Base-by-base conservation (phyloP, 176 grass and related monocot genomes). In the maize (Zea mays) region DNA sequence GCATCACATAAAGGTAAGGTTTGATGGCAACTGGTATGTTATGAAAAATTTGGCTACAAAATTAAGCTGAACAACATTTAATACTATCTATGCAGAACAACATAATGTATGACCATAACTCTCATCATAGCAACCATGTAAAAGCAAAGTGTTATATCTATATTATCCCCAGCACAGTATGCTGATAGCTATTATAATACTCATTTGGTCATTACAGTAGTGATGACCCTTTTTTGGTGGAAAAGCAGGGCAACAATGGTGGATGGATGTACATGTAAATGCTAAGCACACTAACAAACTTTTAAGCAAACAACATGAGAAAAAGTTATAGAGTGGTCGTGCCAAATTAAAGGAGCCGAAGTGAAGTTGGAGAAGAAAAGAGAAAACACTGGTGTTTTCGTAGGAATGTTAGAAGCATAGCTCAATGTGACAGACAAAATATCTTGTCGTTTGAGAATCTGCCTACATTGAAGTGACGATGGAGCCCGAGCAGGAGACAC, bases 401-500 rank as follows among this genome's bases (percentile, higher is more conserved):
- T 42, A 5, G n/a, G n/a, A n/a, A 43, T 43, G 8, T 38, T 51
- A 33, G 52, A 12, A 65, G 33, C 73, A 45, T 68, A 41, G 36
- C 56, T 59, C 37, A 38, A 17, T 14, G 7, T 47, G 59, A 34
- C 69, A 79, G n/a, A n/a, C n/a, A n/a, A 62, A 43, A 65, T 19
- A 1, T 3, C 51, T 62, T 57, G 19, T 51, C 39, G 51, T 42
- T 72, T 27, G n/a, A n/a, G n/a, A n/a, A n/a, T n/a, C n/a, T n/a
- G n/a, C 38, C 84, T 86, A 97, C 94, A 97, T 86, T 3, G 87
- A 75, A 66, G 89, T 94, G n/a, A n/a, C n/a, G n/a, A n/a, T n/a
- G n/a, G 68, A 97, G 39, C 89, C 89, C 9, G 83, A 84, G 50
- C 94, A 97, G 62, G 89, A 62, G 77, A 97, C 62, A 72, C 94